phyloP scores from a whole-genome alignment of 129 eudicot genomes.

The Calendula officinalis region DNA sequence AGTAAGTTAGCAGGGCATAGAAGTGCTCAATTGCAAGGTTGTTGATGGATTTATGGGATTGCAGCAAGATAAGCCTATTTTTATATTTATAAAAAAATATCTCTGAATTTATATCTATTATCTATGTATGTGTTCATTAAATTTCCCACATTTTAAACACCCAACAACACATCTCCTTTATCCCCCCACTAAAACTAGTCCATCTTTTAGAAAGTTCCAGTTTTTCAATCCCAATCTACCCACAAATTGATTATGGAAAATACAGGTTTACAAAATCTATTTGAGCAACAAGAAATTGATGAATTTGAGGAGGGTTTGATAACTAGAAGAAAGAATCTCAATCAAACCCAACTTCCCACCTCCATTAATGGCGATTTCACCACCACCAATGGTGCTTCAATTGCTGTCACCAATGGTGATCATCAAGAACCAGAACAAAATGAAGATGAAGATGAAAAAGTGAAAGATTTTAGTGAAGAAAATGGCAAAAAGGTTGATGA shows the following conservation, averaged over 20 bases:
- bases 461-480: slow-evolving; percentile 1
- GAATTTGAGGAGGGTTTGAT: slow-evolving; percentile 24
- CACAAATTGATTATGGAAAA: background rate
- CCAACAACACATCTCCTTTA: slow-evolving; percentile 6
- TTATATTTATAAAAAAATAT: background rate
- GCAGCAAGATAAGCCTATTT: slow-evolving; percentile 15
- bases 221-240: background rate
- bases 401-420: slow-evolving; percentile 13
- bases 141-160: background rate
- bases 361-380: slow-evolving; percentile 2
- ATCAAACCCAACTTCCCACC: slow-evolving; percentile 4
- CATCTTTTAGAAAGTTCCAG: slow-evolving; percentile 9
- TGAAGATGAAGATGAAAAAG: slow-evolving; percentile 12
- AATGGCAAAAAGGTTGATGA: slow-evolving; percentile 23
- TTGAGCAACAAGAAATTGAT: slow-evolving; percentile 1
- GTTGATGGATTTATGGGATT: background rate
- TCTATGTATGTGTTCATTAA: background rate
- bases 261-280: background rate
- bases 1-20: background rate
- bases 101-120: background rate
- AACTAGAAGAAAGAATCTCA: slow-evolving; percentile 17
- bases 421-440: background rate
- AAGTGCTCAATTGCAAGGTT: background rate
- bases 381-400: background rate
- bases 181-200: background rate